phyloP scores from a whole-genome alignment of 1,284 basidiomycete genomes.

The Tylopilus sp. region DNA sequence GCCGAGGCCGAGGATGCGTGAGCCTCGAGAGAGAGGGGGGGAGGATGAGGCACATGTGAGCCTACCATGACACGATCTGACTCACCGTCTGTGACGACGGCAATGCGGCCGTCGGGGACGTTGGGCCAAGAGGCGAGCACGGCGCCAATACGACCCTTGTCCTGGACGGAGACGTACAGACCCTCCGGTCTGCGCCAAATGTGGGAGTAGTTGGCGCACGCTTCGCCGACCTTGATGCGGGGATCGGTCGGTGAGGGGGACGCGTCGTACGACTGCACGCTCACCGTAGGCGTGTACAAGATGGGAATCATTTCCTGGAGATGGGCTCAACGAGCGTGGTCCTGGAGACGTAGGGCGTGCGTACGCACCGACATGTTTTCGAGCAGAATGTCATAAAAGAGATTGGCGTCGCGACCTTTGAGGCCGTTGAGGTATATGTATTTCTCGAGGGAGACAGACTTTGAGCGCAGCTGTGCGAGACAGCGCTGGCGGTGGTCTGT shows the following conservation, averaged over 20 bases:
- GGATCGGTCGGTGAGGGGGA: not conserved
- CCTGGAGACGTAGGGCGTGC: not conserved
- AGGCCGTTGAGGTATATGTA: conserved; percentile 69
- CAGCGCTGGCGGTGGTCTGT: conserved; percentile 58
- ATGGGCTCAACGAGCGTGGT: not conserved
- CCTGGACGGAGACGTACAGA: conserved; percentile 65
- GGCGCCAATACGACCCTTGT: conserved; percentile 64
- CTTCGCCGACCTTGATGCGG: conserved; percentile 65
- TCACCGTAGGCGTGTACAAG: conserved; percentile 72
- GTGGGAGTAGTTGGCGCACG: conserved; percentile 70
- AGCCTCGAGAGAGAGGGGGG: conserved; percentile 25
- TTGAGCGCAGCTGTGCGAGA: conserved; percentile 59
- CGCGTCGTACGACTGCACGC: conserved; percentile 14
- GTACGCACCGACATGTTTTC: conserved; percentile 50
- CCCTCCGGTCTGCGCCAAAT: conserved; percentile 74
- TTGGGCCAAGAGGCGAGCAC: conserved; percentile 62
- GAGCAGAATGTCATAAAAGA: conserved; percentile 62
- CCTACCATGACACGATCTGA: not conserved
- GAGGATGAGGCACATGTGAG: not conserved
- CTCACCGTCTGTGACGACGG: conserved; percentile 74
- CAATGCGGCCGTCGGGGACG: conserved; percentile 52
- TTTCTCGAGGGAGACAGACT: conserved; percentile 56
- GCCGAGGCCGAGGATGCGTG: conserved; percentile 80
- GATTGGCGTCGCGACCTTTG: conserved; percentile 57
- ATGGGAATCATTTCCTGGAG: conserved; percentile 54